A percentile compares a stretch with the other conserved stretches of the same genome.
Conservation (phyloP, 2,329 filamentous ascomycete genomes). For the Aciculosporium take region DNA sequence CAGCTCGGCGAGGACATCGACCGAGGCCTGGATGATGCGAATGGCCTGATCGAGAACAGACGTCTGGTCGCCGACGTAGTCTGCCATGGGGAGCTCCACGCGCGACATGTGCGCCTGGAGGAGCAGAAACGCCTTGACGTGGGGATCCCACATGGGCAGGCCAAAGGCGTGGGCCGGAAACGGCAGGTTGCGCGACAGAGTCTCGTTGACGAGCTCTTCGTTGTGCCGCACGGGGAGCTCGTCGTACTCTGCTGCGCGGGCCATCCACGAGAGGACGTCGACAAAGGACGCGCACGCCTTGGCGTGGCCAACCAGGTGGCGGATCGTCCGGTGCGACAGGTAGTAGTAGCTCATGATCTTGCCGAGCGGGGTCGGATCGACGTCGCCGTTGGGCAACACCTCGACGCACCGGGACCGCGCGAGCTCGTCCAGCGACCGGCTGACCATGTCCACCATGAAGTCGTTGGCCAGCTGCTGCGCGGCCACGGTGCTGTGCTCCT, state of each 20-base stretch:
- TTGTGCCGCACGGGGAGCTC: conserved; percentile 96
- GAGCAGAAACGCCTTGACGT: conserved; percentile 89
- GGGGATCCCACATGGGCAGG: conserved; percentile 94
- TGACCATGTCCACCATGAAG: conserved; percentile 87
- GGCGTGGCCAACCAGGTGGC: conserved; percentile 63
- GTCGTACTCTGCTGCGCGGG: conserved; percentile 84
- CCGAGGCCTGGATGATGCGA: conserved; percentile 88
- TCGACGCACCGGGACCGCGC: conserved; percentile 72
- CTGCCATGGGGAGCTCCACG: conserved; percentile 81
- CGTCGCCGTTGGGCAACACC: conserved; percentile 72
- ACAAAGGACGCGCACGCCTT: conserved; percentile 63
- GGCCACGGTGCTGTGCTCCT: conserved; percentile 76
- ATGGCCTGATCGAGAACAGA: conserved; percentile 89
- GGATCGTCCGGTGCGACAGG: conserved; percentile 85
- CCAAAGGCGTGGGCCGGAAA: conserved; percentile 44
- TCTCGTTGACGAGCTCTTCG: conserved; percentile 90
- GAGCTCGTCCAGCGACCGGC: conserved; percentile 69
- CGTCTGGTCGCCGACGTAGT: conserved; percentile 91
- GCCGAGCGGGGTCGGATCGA: conserved; percentile 79
- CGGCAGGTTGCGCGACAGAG: conserved; percentile 71
- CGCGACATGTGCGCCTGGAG: conserved; percentile 92
- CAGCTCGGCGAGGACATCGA: conserved; percentile 88
- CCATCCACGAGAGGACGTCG: conserved; percentile 85
- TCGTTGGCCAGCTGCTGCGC: conserved; percentile 84
- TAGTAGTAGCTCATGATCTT: conserved; percentile 99